These are phyloP conservation scores for Neurospora sp. DNA, from an alignment of 495 filamentous ascomycete species.

Conservation along the genomic window DNA sequence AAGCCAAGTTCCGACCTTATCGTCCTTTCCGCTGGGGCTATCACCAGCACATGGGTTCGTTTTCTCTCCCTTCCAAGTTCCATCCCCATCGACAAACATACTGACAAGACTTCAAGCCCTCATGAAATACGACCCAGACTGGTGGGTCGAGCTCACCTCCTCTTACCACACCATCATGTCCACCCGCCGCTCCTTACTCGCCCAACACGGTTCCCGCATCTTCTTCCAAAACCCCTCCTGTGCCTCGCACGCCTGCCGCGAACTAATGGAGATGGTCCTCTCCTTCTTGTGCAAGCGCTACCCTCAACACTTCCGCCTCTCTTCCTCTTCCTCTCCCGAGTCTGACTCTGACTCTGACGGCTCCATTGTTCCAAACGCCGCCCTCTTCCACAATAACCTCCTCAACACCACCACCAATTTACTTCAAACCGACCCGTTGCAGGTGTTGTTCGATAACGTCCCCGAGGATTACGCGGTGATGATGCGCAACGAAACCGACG, in stretches of 20 bases:
- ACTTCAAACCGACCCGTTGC: constrained; percentile 53
- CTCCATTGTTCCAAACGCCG: constrained; percentile 6
- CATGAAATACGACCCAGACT: constrained; percentile 72
- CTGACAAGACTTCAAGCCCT: constrained; percentile 29
- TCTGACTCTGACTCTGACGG: background rate
- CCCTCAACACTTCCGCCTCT: constrained; percentile 65
- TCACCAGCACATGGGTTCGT: constrained; percentile 90
- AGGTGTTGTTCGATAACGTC: constrained; percentile 69
- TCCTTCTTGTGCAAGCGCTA: constrained; percentile 75
- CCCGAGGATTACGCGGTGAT: constrained; percentile 85
- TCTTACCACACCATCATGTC: constrained; percentile 61
- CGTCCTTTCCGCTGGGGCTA: constrained; percentile 82
- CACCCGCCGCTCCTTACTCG: constrained; percentile 62
- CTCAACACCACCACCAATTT: constrained; percentile 56
- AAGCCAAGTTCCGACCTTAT: constrained; percentile 58
- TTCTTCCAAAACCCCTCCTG: constrained; percentile 60
- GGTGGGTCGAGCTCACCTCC: constrained; percentile 84
- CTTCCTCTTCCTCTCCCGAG: background rate
- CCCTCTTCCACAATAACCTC: constrained; percentile 60
- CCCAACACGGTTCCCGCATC: constrained; percentile 51
- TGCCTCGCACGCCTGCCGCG: constrained; percentile 72
- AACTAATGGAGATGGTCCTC: constrained; percentile 82
- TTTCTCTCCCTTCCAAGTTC: too few relatives aligned
- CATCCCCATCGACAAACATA: too few relatives aligned
- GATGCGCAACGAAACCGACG: constrained; percentile 59